Evolutionary conservation across 768 basidiomycete species (phyloP).

Genomic region (Candolleomyces efflorescens): DNA sequence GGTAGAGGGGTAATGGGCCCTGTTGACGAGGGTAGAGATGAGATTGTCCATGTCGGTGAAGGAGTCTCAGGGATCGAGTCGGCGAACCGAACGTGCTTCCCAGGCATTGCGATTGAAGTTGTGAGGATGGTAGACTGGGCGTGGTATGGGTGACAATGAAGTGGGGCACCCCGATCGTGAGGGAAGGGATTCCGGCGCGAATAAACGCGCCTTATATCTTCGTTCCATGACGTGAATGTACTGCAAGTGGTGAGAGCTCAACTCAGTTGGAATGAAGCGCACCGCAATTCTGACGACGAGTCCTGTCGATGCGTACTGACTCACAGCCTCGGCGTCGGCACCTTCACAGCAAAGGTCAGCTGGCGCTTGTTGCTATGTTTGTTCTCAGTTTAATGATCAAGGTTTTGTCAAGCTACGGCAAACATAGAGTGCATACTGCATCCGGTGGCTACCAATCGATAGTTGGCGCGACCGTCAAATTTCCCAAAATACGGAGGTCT

Average conservation of each 20-base stretch:
- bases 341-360: background rate
- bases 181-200: too few species aligned
- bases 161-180: background rate
- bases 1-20: conserved; percentile 30
- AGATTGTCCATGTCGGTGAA: conserved; percentile 32
- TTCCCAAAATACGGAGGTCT: too few species aligned
- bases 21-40: conserved; percentile 33
- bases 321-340: background rate
- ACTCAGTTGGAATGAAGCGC: background rate
- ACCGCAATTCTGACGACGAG: background rate
- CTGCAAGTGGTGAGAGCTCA: too few species aligned
- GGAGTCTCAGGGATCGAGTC: conserved; percentile 28
- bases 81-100: conserved; percentile 40
- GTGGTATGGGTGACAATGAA: background rate
- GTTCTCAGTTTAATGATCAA: background rate
- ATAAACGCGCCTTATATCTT: too few species aligned
- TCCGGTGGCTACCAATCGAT: background rate
- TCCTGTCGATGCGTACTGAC: background rate
- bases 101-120: conserved; percentile 2
- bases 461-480: too few species aligned
- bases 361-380: background rate
- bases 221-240: too few species aligned
- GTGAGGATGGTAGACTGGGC: background rate
- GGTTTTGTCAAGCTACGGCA: background rate
- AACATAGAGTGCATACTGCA: background rate